Base-by-base conservation (phyloP, 306 rosid genomes). In the Quercus agrifolia region DNA sequence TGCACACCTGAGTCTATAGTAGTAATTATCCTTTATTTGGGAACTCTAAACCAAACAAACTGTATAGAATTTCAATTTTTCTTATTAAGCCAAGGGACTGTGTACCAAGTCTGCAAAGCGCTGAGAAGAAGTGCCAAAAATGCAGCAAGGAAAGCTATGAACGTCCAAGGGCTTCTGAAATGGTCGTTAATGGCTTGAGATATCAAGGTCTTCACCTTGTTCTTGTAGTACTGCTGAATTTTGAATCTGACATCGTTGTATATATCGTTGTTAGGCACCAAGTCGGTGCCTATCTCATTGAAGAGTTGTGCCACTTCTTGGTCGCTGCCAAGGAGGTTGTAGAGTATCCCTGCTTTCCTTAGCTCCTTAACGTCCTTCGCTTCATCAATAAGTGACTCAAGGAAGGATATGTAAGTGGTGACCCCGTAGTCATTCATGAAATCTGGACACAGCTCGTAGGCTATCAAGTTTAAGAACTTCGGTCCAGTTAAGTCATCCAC, bases 361-460 rank as follows among this genome's bases (percentile, higher is more conserved):
- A 81, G 72, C 25, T 71, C 30, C 58, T 78, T 80, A 2, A 86
- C 86, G 41, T 84, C 86, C 0, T 61, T 33, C 1, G 87, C 46
- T 7, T 84, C 52, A 77, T 90, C 91, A 6, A 84, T 83, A 23
- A 87, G 86, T 0, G 86, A 78, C 70, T 80, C 88, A 1, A 90
- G n/a, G 56, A 90, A 82, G 1, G 56, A 25, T 1, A 73, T 35
- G 13, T 52, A 89, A 1, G 83, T 80, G 78, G 77, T 58, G 9
- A 83, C 77, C 6, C 18, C 87, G 1, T 71, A 83, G 1, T 86
- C 25, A 3, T 85, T 86, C 6, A 15, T 0, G 73, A 79, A 75
- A 74, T 80, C 88, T 0, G 81, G 85, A 58, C 91, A 82, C 87
- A 84, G 80, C 35, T 86, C 83, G 4, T 80, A 83, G 51, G 89